Conservation (phyloP, 805 yeast genomes). For the Barnettozyma sp. region DNA sequence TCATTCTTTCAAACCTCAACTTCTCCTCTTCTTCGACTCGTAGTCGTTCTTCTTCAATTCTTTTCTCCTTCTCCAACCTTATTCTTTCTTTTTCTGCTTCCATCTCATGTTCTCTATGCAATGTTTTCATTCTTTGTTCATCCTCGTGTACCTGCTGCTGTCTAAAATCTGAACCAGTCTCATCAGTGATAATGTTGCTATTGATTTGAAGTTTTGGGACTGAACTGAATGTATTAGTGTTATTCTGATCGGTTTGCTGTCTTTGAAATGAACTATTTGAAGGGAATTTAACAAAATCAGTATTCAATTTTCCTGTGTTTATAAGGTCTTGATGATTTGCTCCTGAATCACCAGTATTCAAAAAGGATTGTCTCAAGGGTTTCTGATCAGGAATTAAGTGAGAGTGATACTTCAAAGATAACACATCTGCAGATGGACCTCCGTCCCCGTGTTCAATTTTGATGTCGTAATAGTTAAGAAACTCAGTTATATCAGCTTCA, state of each 20-base stretch:
- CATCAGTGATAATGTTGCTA: no score
- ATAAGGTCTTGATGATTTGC: slow-evolving; percentile 30
- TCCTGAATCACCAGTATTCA: slow-evolving; percentile 36
- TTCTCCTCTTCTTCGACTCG: slow-evolving; percentile 6
- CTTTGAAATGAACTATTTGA: not conserved
- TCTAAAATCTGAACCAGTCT: no score
- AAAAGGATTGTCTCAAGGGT: slow-evolving; percentile 42
- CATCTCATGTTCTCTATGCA: not conserved
- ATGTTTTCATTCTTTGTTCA: slow-evolving; percentile 7
- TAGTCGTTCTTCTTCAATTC: slow-evolving; percentile 10
- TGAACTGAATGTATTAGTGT: no score
- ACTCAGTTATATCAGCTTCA: slow-evolving; percentile 42
- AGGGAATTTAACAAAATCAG: slow-evolving; percentile 4
- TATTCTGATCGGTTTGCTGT: no score
- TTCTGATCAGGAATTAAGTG: slow-evolving; percentile 31
- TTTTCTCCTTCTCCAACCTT: slow-evolving; percentile 3
- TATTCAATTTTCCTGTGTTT: slow-evolving; percentile 12
- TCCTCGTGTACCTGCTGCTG: no score
- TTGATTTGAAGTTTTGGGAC: no score
- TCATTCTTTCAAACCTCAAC: slow-evolving; percentile 12
- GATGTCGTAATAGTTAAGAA: slow-evolving; percentile 60
- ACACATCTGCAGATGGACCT: slow-evolving; percentile 34
- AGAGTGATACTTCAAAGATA: slow-evolving; percentile 33
- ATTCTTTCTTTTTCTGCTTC: slow-evolving; percentile 1
- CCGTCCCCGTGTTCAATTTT: slow-evolving; percentile 33